phyloP scores from a whole-genome alignment of 768 basidiomycete genomes.

The Neoboletus brunneissimus region DNA sequence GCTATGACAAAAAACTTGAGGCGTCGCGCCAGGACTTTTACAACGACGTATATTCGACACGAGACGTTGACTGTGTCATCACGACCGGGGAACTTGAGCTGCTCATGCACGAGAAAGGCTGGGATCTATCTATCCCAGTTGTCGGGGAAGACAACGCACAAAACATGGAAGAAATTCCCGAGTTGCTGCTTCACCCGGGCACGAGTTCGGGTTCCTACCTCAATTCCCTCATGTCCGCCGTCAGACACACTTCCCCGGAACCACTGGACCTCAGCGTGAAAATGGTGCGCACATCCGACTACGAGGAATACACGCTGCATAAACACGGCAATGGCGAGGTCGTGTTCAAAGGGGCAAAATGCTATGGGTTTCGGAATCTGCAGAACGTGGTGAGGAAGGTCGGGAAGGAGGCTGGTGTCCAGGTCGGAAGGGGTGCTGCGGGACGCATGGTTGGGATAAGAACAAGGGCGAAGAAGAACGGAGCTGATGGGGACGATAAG shows the following conservation, averaged over 20 bases:
- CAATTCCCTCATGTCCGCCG: constrained; percentile 65
- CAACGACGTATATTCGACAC: constrained; percentile 71
- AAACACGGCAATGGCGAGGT: constrained; percentile 47
- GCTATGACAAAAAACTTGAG: constrained; percentile 99
- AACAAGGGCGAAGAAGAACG: constrained; percentile 34
- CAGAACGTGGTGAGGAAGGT: constrained; percentile 96
- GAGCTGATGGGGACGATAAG: constrained; percentile 36
- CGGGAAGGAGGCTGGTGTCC: constrained; percentile 77
- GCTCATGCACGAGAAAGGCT: constrained; percentile 77
- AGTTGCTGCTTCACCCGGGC: constrained; percentile 74
- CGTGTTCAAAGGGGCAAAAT: constrained; percentile 90
- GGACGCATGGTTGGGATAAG: constrained; percentile 36
- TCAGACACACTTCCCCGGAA: constrained; percentile 41
- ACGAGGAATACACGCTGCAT: constrained; percentile 69
- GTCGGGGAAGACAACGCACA: constrained; percentile 44
- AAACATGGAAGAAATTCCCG: constrained; percentile 47
- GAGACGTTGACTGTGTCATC: constrained; percentile 96
- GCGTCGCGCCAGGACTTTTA: constrained; percentile 95
- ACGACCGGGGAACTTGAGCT: constrained; percentile 93
- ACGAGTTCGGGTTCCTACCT: constrained; percentile 93
- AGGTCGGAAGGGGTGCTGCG: constrained; percentile 68
- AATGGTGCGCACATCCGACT: constrained; percentile 68
- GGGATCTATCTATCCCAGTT: constrained; percentile 66
- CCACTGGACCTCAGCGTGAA: constrained; percentile 53
- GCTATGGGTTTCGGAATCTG: constrained; percentile 95